phyloP scores from a whole-genome alignment of 345 rosid species.

The Hevea brasiliensis region DNA sequence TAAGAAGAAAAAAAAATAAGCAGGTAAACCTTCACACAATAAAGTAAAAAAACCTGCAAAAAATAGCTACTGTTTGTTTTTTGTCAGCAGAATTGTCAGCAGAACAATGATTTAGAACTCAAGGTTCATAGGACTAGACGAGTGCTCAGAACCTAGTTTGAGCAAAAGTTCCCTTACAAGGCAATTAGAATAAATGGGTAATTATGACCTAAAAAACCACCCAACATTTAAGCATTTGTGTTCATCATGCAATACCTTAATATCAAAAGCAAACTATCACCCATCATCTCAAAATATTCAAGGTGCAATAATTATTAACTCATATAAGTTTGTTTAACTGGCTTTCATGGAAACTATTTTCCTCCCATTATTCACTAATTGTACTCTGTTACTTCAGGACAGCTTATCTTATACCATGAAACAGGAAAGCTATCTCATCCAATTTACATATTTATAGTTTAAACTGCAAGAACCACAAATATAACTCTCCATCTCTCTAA shows the following conservation, averaged over 20 bases:
- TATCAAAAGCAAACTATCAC: background rate
- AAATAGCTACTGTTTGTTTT: background rate
- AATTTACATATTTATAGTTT: no score
- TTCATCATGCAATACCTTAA: background rate
- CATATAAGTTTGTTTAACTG: no score
- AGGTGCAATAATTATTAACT: no score
- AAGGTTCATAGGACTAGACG: background rate
- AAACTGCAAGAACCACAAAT: background rate
- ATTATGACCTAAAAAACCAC: background rate
- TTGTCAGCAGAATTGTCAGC: background rate
- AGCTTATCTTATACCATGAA: background rate
- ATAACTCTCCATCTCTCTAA: background rate
- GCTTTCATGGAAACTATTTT: no score
- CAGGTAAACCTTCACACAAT: background rate
- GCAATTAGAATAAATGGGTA: background rate
- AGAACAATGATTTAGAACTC: background rate
- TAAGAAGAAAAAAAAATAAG: constrained; percentile 7
- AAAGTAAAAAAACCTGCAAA: background rate
- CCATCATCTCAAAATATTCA: no score
- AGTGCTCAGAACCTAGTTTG: background rate
- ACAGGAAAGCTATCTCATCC: background rate
- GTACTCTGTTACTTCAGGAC: background rate
- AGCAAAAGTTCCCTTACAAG: background rate
- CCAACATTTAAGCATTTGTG: background rate
- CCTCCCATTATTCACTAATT: background rate